Base-by-base conservation (phyloP, 73 alveolate genomes). In the Stentor coeruleus region DNA sequence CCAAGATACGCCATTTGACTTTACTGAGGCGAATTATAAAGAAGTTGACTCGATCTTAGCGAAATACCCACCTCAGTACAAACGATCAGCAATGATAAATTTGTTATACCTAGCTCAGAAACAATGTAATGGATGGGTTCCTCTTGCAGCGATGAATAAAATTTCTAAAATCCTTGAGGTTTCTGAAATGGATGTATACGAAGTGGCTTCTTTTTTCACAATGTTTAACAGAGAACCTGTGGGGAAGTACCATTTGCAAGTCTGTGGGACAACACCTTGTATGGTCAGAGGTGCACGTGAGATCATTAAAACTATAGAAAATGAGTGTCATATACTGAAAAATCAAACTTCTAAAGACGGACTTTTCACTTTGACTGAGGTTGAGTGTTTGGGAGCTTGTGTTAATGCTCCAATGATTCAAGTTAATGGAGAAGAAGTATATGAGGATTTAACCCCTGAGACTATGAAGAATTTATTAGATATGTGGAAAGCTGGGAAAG, bases 361-460 rank as follows among this genome's bases (percentile, higher is more conserved):
- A 30, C 76, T 92, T 55, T 93, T 90, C 85, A 93, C 98, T 11
- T 87, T 93, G 6, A 82, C 88, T 82, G 97, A 93, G 72, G 98
- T 93, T 6, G 98, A 93, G 84, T 93, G 98, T 89, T 76, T 93
- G 41, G 98, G 98, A 42, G 98, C 98, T 3, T 93, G 98, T 77
- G 92, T 93, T 20, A 93, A 93, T 81, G 98, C 98, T 15, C 98
- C 98, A 3, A 93, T 93, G 98, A 86, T 93, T 90, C 91, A 93
- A 85, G 98, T 93, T 31, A 91, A 92, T 81, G 88, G 92, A 73
- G 95, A 93, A 85, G 92, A 93, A 93, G 95, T 93, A 77, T 93
- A 93, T 84, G 98, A 93, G 82, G 98, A 93, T 87, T 82, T 93
- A 72, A 93, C 97, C 55, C 95, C 94, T 35, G 98, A 93, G 76